These are phyloP conservation scores for Eucalyptus victrix DNA, from an alignment of 345 rosid genomes.

Conservation along the genomic window DNA sequence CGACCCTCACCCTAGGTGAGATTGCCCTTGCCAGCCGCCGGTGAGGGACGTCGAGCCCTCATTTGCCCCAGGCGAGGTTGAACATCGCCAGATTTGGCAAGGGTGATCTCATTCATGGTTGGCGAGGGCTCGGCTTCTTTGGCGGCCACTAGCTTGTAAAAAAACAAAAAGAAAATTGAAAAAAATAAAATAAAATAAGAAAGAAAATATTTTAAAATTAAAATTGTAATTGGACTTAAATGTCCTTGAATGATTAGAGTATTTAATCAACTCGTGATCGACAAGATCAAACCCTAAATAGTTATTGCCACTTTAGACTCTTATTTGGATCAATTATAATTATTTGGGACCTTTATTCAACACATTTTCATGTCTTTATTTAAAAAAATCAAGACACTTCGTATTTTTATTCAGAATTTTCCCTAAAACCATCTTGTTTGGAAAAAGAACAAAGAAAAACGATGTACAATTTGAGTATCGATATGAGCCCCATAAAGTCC, in stretches of 20 bases:
- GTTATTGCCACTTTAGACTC: accelerated
- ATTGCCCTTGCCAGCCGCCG: accelerated
- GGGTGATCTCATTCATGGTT: accelerated
- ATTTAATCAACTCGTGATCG: accelerated
- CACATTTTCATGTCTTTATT: no score
- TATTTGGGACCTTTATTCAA: accelerated
- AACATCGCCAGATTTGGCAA: accelerated
- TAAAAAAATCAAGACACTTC: accelerated
- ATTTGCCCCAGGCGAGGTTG: accelerated
- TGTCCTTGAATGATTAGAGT: accelerated
- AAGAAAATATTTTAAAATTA: no score
- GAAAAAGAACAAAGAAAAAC: background rate
- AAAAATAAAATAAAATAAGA: accelerated
- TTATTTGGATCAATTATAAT: accelerated
- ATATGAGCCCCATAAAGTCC: background rate
- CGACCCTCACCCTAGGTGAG: no score
- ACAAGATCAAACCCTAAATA: accelerated
- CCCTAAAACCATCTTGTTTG: background rate
- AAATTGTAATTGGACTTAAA: no score
- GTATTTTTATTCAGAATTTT: accelerated
- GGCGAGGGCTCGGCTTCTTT: no score
- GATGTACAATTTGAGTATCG: background rate
- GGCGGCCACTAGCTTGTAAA: no score
- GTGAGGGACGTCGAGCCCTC: accelerated
- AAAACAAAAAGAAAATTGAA: no score